Base-by-base conservation (phyloP, 2,329 filamentous ascomycete species). In the Colletotrichum navitas region DNA sequence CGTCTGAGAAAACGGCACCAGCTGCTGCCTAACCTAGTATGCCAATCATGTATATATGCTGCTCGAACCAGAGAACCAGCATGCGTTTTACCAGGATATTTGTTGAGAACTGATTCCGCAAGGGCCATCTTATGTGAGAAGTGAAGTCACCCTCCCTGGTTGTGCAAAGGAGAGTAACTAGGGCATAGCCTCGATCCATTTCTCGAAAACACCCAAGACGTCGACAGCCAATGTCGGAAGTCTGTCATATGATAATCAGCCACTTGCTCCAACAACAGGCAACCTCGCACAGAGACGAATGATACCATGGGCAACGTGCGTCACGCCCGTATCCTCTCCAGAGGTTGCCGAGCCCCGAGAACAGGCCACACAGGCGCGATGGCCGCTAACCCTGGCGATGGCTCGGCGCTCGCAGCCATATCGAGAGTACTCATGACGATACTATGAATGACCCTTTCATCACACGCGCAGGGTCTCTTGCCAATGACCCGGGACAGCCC, bases 401-500 rank as follows among this genome's bases (percentile, higher is more conserved):
- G 43, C 39, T 61, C 29, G 39, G 11, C 26, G 36, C 12, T 16
- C 21, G 32, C 26, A 29, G 18, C 12, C 51, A 29, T 67, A 34
- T 45, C 26, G n/a, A 52, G 32, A 29, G 47, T 34, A 18, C 24
- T 63, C 26, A 26, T n/a, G 5, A 43, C 16, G 45, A 21, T 32
- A 26, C 63, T 55, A 36, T 68, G 51, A 43, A 43, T 62, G 58
- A n/a, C 51, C 32, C 16, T 24, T 21, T 5, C 68, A 18, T 61
- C 34, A 47, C 32, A 41, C 7, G 18, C 12, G 29, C 24, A 41
- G 41, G 10, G 29, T 34, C 39, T 8, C 7, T 10, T 36, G 32
- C 29, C 67, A 66, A 39, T 62, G 34, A 56, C 41, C 34, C 14
- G 26, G 56, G 21, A 26, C 34, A 62, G 56, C 68, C 56, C 63